Evolutionary conservation across 2,329 filamentous ascomycete genomes (phyloP), one percentile per base, ranked within the genome.

Genomic region (Alternaria alternata): DNA sequence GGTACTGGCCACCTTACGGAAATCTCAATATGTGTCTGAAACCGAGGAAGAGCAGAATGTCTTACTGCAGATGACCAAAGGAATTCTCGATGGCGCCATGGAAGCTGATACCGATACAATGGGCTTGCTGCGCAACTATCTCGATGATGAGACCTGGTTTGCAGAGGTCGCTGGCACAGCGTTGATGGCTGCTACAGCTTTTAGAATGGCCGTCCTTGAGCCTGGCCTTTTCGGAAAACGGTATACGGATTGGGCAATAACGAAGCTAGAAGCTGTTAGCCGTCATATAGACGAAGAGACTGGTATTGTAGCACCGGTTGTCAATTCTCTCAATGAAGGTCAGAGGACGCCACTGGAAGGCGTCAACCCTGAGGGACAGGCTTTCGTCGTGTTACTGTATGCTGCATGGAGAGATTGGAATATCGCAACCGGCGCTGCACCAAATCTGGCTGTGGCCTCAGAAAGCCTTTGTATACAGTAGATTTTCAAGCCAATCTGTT

Each of bases 121-220:
- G 3, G 79, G 79, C 32, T 73, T 84, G 6, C 64, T 85, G 44
- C 73, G 80, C 22, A 85, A 85, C 62, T 84, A 84, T 59, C 72
- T 85, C 24, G 77, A 81, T 51, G 77, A 83, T 42, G 68, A 69
- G 14, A 71, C 56, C 7, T 83, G 81, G 79, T 83, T 80, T 66
- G 81, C 79, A 2, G 83, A 86, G 67, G 79, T 81, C 5, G 79
- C 82, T 11, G 83, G 83, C 12, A 86, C 82, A 5, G 75, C 81
- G 4, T 64, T 85, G 22, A 64, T 85, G 20, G 73, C 81, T 22
- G 79, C 82, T 18, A 78, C 79, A 1, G 76, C 75, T 12, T 84
- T 84, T 64, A 78, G 83, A 4, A 77, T 84, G 74, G 79, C 80
- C n/a, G 68, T 78, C 3, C 59, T 83, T 18, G 73, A 75, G n/a